Base-by-base conservation (phyloP, 148 eudicot species). In the Vaccinium macrocarpon region DNA sequence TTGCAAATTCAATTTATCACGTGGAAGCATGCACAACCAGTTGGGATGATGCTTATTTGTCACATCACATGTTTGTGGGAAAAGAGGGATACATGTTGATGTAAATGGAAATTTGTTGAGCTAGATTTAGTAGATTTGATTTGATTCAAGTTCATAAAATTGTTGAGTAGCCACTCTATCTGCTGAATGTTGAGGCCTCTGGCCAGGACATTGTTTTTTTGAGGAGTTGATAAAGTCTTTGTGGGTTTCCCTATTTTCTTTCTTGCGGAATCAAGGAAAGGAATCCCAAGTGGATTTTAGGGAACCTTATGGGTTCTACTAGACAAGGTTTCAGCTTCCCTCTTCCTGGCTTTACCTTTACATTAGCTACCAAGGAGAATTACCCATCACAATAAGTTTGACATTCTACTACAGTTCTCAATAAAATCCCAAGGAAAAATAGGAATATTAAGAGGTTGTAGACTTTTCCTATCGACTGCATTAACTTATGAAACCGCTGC, bases 21-120 rank as follows among this genome's bases (percentile, higher is more conserved):
- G 12, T 10, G 19, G 35, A 25, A 77, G 52, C 32, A 14, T 52
- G 27, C 80, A 48, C 8, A 55, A 23, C 27, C 4, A 62, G 2
- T 62, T 75, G 53, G 55, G 16, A 8, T 77, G 38, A 77, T 51
- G 42, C 80, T 77, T 38, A 77, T 77, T 77, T 21, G 23, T 19
- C 78, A 75, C 29, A 75, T 48, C n/a, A 16, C 55, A n/a, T 75
- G 78, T 11, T 48, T 19, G 11, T 48, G n/a, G 53, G 55, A 8
- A 14, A 75, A 19, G 53, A 75, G 25, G 53, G 53, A 48, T 75
- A 46, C 1, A 1, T 27, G 0, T 46, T 75, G 51, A 75, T n/a
- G 4, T 21, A 23, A 5, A 75, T 3, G 6, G 53, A 23, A 75
- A 48, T 25, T n/a, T 50, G 80, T 5, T 52, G 16, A 19, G 38